These are phyloP conservation scores for Phytophthora europaea DNA, from an alignment of 352 stramenopile species.

Conservation along the genomic window DNA sequence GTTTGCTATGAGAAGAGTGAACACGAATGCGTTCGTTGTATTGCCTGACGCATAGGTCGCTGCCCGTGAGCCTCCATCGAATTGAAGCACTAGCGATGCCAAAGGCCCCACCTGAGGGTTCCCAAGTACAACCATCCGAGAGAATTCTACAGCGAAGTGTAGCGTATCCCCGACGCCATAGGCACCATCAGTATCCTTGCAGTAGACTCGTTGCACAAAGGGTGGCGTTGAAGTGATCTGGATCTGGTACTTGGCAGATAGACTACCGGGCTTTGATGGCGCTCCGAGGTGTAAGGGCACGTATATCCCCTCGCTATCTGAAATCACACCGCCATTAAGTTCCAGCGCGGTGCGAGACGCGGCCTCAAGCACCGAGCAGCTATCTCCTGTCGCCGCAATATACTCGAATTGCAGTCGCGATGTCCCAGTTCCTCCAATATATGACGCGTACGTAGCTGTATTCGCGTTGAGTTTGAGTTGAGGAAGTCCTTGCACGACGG, in stretches of 20 bases:
- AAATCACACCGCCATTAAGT: constrained; percentile 65
- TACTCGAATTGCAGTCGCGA: constrained; percentile 64
- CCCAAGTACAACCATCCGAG: constrained; percentile 39
- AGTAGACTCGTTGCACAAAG: constrained; percentile 49
- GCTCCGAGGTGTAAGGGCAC: constrained; percentile 58
- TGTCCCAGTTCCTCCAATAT: constrained; percentile 62
- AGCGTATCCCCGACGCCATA: constrained; percentile 67
- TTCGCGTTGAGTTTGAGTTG: constrained; percentile 63
- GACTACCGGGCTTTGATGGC: constrained; percentile 40
- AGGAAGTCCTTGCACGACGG: constrained; percentile 65
- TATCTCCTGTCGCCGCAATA: constrained; percentile 58
- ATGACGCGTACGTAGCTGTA: constrained; percentile 52
- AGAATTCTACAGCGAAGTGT: constrained; percentile 59
- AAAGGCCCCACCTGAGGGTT: constrained; percentile 13
- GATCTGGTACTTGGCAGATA: constrained; percentile 59
- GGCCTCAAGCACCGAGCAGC: constrained; percentile 53
- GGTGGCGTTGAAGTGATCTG: constrained; percentile 56
- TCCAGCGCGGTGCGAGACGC: constrained; percentile 55
- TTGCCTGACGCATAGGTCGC: constrained; percentile 61
- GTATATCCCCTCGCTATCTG: constrained; percentile 48
- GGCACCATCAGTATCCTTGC: constrained; percentile 33
- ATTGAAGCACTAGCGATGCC: constrained; percentile 49
- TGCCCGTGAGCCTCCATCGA: constrained; percentile 34
- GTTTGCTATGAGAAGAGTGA: constrained; percentile 45
- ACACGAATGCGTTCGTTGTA: constrained; percentile 46